Evolutionary conservation across 2,329 filamentous ascomycete genomes (phyloP), one percentile per base, ranked within the genome.

Genomic region (Lecanicillium sp.): DNA sequence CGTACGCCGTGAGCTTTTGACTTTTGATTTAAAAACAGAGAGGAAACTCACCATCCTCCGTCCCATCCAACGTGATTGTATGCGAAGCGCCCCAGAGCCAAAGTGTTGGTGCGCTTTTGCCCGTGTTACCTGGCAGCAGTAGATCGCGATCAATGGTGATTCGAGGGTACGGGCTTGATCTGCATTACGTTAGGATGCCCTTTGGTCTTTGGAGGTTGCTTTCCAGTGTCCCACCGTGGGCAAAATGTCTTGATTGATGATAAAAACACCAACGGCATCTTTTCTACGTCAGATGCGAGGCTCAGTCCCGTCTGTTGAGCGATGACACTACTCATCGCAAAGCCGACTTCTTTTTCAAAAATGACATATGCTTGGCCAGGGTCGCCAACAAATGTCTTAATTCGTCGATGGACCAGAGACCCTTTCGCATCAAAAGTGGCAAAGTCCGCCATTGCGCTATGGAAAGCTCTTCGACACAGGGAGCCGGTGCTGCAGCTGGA

Each of bases 21-120:
- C 22, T 19, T 4, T 12, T 19, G 5, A 29, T 12, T 18, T 17
- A 28, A 6, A 20, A 12, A 25, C 20, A 33, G 6, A 35, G 38
- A 14, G 17, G 9, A 37, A 17, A 46, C 46, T 40, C 25, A 46
- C 44, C 6, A 15, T 49, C 42, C 9, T 38, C 5, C 17, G 48
- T 49, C 3, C 42, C 45, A 35, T 50, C 45, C 34, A 50, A 43
- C 9, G 45, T 46, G 17, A 49, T 41, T n/a, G 41, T 45, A 30
- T 46, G 28, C 6, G 46, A 45, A 13, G 45, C 48, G 1, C 48
- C 46, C 45, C 43, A 47, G 1, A 46, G 41, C 48, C 45, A 50
- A 4, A 50, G 45, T 3, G 42, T 50, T 10, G 46, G 43, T 11
- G 42, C 37, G 18, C 46, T 50, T 14, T 5, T 43, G 11, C 40